Evolutionary conservation across 495 filamentous ascomycete genomes (phyloP), one percentile per base, ranked within the genome.

Genomic region (Oidiodendron maius): DNA sequence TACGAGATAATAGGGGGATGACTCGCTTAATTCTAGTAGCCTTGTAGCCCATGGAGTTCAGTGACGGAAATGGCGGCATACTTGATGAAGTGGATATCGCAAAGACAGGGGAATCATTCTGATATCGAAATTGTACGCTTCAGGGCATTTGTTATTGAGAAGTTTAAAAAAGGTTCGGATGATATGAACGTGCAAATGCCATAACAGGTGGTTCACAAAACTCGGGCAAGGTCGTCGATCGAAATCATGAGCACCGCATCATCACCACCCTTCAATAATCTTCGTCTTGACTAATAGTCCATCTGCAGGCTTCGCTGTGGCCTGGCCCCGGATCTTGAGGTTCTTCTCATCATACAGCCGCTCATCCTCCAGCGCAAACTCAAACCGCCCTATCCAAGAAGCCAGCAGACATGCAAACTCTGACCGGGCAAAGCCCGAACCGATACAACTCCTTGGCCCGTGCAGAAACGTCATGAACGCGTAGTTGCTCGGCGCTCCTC

Each of bases 351-450:
- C 71, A 58, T 49, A 44, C 55, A 69, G 64, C 49, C 82, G 68
- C 40, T 75, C 69, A 52, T 86, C 72, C 37, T 74, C 62, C 28
- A 87, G 53, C 64, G 78, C 74, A 56, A 89, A 78, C 54, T 82
- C 71, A 55, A 83, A 94, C 34, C 76, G 71, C 12, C 88, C 88
- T 16, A 91, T 79, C 66, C 82, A 74, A 3, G 77, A 74, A 43
- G 89, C 91, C 40, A 98, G 51, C 54, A 96, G 65, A 58, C 81
- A 88, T 6, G 85, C 86, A 62, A 94, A 86, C 71, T 96, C 93
- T 0, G 80, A 71, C 64, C 81, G 85, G 0, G 90, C 86, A 66
- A 98, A 98, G 2, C 72, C 72, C 63, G 71, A 68, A 4, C 81
- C 81, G 42, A 84, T 83, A 55, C 81, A 84, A 34, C 72, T 77